These are phyloP conservation scores for Amanita jacksonii DNA, from an alignment of 768 basidiomycete genomes.

Conservation along the genomic window DNA sequence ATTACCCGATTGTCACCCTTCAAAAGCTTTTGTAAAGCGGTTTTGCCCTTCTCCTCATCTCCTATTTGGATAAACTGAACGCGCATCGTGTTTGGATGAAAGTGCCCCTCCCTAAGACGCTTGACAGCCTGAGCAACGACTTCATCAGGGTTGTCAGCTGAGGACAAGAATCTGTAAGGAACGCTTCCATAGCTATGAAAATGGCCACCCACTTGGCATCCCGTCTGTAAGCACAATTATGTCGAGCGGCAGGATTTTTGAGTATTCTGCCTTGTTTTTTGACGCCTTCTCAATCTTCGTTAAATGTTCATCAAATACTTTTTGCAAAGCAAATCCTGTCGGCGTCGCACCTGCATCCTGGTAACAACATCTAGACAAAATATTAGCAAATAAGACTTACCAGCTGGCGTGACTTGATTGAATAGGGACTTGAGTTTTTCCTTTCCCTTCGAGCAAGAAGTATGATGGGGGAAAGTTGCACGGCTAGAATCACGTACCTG, in stretches of 20 bases:
- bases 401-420: conserved; percentile 12
- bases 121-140: conserved; percentile 17
- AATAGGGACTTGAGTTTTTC: conserved; percentile 15
- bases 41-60: conserved; percentile 15
- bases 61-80: conserved; percentile 28
- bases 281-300: conserved; percentile 12
- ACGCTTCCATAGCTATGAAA: neutral
- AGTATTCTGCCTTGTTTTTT: conserved; percentile 10
- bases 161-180: neutral
- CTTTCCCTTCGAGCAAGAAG: conserved; percentile 12
- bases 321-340: conserved; percentile 18
- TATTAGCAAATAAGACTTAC: conserved; percentile 6
- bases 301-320: conserved; percentile 16
- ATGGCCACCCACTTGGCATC: conserved; percentile 16
- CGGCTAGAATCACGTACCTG: neutral
- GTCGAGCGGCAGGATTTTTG: conserved; percentile 19
- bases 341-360: conserved; percentile 23
- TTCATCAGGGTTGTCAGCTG: conserved; percentile 14
- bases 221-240: conserved; percentile 27
- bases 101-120: conserved; percentile 15
- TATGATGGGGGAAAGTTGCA: neutral
- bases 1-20: conserved; percentile 19
- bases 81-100: conserved; percentile 24
- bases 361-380: neutral
- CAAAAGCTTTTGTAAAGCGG: conserved; percentile 17